Percentiles rank a stretch among this genome's conserved stretches.
Evolutionary conservation across 805 yeast genomes (phyloP).

Genomic region (Cyberlindnera sargentensis): DNA sequence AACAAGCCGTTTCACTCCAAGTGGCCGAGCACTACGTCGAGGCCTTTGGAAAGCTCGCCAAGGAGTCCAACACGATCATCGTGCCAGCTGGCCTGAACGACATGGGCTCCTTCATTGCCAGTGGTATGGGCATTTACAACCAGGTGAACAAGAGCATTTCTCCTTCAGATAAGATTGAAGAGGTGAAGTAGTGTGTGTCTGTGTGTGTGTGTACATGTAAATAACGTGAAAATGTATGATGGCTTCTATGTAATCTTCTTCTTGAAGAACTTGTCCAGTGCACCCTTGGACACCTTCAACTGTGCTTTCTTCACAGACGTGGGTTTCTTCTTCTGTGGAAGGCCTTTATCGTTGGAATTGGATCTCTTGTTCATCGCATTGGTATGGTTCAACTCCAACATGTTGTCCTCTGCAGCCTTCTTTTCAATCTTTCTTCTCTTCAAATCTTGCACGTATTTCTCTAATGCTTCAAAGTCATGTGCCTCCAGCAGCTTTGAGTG

Average conservation of each 20-base stretch:
- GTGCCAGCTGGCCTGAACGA: constrained; percentile 74
- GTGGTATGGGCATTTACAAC: constrained; percentile 68
- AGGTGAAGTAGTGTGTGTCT: constrained; percentile 2
- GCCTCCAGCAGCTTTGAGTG: constrained; percentile 21
- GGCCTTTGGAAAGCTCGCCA: constrained; percentile 76
- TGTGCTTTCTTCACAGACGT: constrained; percentile 28
- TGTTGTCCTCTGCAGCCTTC: constrained; percentile 26
- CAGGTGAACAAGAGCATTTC: constrained; percentile 31
- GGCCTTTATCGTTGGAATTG: constrained; percentile 15
- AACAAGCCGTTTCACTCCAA: constrained; percentile 69
- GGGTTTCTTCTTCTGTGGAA: constrained; percentile 21
- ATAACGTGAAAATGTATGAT: neutral
- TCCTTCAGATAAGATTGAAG: constrained; percentile 2
- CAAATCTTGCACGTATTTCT: constrained; percentile 19
- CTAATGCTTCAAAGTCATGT: constrained; percentile 27
- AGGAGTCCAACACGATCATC: constrained; percentile 71
- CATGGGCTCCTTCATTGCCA: constrained; percentile 64
- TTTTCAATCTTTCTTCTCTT: constrained; percentile 19
- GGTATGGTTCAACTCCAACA: constrained; percentile 21
- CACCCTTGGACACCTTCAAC: constrained; percentile 56
- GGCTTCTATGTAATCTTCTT: constrained; percentile 21
- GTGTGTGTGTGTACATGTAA: constrained; percentile 1
- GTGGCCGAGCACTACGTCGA: constrained; percentile 80
- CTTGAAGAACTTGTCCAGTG: constrained; percentile 58
- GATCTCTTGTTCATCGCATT: constrained; percentile 14